Base-by-base conservation (phyloP, 306 rosid genomes). In the Trifolium subterraneum region DNA sequence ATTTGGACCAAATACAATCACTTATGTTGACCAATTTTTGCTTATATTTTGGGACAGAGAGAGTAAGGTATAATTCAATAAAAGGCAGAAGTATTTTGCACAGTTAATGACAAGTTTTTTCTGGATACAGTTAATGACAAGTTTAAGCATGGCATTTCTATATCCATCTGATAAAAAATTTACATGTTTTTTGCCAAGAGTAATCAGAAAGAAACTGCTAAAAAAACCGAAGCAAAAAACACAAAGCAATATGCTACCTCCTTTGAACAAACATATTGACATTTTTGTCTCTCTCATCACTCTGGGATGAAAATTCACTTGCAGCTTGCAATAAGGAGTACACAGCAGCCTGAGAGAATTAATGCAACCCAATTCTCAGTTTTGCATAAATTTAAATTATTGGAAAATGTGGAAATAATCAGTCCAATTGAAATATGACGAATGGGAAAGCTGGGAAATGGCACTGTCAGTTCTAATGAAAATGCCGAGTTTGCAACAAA, bases 291-390 rank as follows among this genome's bases (percentile, higher is more conserved):
- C 90, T 84, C 55, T 72, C 84, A 80, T 88, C 92, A 58, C 92
- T 88, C 73, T 72, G 87, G 62, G 92, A 84, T 75, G 96, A 90
- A 81, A 94, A 80, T 79, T 94, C 96, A 44, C 82, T 88, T 39
- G 88, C 96, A 80, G 97, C 99, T 71, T 92, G 99, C 92, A 94
- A 70, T 70, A 94, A 87, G 58, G 95, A 90, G 85, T 84, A 88
- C 70, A 88, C 92, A 74, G 96, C 87, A 76, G 93, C 97, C 99
- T 92, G 95, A 74, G 71, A 87, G 74, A 70, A 80, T 70, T 77
- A 67, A 75, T 52, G 33, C 75, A 71, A 79, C 61, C 67, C 70
- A 66, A 44, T 67, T 75, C 81, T 75, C 75, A 81, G 82, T 74
- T 81, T 52, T 52, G 63, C 52, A 68, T 41, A 58, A 70, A 70